Base-by-base conservation (phyloP, 2,329 filamentous ascomycete genomes). In the Fusarium equiseti region DNA sequence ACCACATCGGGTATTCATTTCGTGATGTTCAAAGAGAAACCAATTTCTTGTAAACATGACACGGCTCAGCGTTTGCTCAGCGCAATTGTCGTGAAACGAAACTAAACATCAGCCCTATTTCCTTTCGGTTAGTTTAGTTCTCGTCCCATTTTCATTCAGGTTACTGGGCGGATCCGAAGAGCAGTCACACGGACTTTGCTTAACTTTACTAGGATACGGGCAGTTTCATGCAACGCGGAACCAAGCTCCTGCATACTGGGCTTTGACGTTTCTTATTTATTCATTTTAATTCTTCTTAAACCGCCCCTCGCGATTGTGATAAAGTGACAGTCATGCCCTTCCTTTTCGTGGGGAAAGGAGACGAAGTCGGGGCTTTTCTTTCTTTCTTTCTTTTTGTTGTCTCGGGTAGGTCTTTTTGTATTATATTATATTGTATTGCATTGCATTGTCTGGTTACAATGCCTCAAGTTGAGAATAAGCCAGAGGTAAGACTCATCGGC, bases 381-480 rank as follows among this genome's bases (percentile, higher is more conserved):
- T 15, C 22, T 26, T 51, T 20, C 27, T 51, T 51, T 51, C 13
- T 22, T 38, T 51, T 51, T 51, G 48, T 51, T n/a, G 6, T 18
- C 35, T 38, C 35, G 10, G 35, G 35, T n/a, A 38, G 35, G 35
- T n/a, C 18, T n/a, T 38, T 35, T 24, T 24, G 18, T 51, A 20
- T 24, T n/a, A 22, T 10, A 51, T 51, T 51, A 12, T 15, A 18
- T 24, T n/a, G 20, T 50, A 24, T 20, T 22, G 22, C n/a, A 22
- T 26, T 16, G 32, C 5, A 51, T 51, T 51, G 48, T 51, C 48
- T 51, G 48, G 48, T 38, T 11, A 51, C 48, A 51, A 51, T 51
- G 48, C 48, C 48, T 35, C 48, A 51, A 38, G 24, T 51, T 38
- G 52, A 48, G 24, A 13, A 55, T 11, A 48, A 46, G 7, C 52